A percentile compares a stretch with the other conserved stretches of the same genome.
phyloP scores from a whole-genome alignment of 805 yeast species.

The Barnettozyma populi region DNA sequence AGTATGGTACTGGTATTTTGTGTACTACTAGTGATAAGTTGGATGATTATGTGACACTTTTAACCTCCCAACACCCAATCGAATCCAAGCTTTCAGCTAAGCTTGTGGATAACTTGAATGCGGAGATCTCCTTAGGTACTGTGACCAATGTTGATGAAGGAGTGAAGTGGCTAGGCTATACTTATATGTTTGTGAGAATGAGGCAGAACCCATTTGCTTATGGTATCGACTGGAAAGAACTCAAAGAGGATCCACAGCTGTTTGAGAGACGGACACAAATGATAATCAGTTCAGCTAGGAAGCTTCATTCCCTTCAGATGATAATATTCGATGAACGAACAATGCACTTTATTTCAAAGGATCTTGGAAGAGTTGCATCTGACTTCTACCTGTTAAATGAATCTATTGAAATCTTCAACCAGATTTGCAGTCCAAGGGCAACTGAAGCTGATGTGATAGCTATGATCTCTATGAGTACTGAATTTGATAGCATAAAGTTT shows the following conservation, averaged over 20 bases:
- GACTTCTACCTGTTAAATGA: conserved; percentile 85
- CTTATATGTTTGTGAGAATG: conserved; percentile 92
- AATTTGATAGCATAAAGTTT: conserved; percentile 83
- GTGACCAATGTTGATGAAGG: conserved; percentile 94
- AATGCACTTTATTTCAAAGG: conserved; percentile 75
- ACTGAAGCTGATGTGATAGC: conserved; percentile 89
- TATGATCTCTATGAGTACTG: conserved; percentile 86
- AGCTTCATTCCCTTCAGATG: conserved; percentile 87
- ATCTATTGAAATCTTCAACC: conserved; percentile 84
- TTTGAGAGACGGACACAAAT: conserved; percentile 68
- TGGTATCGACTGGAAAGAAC: conserved; percentile 84
- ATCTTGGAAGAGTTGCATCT: conserved; percentile 89
- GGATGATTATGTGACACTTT: conserved; percentile 81
- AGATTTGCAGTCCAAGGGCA: conserved; percentile 75
- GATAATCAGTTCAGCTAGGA: conserved; percentile 74
- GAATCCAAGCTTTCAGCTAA: conserved; percentile 78
- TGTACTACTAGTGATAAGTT: conserved; percentile 78
- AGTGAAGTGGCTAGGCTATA: conserved; percentile 96
- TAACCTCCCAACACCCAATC: conserved; percentile 94
- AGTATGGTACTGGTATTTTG: conserved; percentile 86
- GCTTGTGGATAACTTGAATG: conserved; percentile 87
- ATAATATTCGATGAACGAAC: conserved; percentile 84
- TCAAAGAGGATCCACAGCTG: conserved; percentile 77
- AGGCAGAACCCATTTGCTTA: conserved; percentile 87
- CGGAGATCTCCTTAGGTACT: conserved; percentile 92